Base-by-base conservation (phyloP, 2,329 filamentous ascomycete species). In the Hypoxylon sp. region DNA sequence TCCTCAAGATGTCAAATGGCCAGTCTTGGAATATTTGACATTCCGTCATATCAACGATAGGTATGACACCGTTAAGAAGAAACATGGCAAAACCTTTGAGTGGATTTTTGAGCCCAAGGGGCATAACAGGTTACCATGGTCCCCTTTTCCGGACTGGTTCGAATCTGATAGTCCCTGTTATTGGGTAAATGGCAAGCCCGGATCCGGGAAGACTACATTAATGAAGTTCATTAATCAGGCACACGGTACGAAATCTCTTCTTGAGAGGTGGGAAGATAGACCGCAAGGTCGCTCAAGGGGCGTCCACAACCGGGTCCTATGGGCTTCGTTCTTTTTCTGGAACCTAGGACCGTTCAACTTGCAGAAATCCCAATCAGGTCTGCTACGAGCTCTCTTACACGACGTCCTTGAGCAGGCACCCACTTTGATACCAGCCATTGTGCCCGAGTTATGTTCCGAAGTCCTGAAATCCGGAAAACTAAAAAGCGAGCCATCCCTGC, bases 101-200 rank as follows among this genome's bases (percentile, higher is more conserved):
- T 63, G 60, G 52, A 46, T 14, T 32, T 36, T 63, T 46, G 32
- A 38, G 14, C 45, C 51, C 1, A 46, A 32, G 7, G 32, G 41
- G 13, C 23, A 30, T 5, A 14, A 5, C 7, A 23, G 23, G 23
- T 50, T 32, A 13, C 45, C 34, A 45, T 63, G 60, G 60, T 46
- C 56, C 23, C 52, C 56, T 14, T 32, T 64, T 43, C 21, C 55
- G 11, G 23, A 43, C 23, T 67, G 67, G 60, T 46, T 67, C 21
- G 14, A 23, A 25, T 25, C 28, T 2, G 63, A 34, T 14, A 41
- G 55, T 6, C 60, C 56, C 1, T 50, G 49, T n/a, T 69, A 66
- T 38, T 69, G 62, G 63, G 2, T 69, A 10, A 53, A 25, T n/a
- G 67, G 67, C 14, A 69, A 69, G 41, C 59, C 59, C 2, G 67